Evolutionary conservation across 148 eudicot genomes (phyloP).

Genomic region (Diospyros lotus): DNA sequence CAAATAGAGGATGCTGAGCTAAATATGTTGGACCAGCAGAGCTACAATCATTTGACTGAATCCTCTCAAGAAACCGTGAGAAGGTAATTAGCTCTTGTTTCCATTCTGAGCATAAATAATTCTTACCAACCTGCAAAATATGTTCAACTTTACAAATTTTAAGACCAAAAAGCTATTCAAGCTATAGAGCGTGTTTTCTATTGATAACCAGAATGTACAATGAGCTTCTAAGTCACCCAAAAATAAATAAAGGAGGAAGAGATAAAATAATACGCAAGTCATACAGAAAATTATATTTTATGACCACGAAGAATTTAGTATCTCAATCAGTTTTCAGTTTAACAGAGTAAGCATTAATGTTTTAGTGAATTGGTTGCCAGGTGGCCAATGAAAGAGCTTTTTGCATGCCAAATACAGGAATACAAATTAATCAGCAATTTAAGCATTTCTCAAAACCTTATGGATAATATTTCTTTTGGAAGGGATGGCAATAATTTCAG

Average conservation of each 20-base stretch:
- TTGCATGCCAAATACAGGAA: neutral
- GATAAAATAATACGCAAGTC: neutral
- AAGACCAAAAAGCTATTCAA: slow-evolving; percentile 16
- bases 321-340: neutral
- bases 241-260: neutral
- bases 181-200: neutral
- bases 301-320: neutral
- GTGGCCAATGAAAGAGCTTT: neutral
- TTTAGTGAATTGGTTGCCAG: neutral
- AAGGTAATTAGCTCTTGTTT: slow-evolving; percentile 93
- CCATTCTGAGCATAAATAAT: slow-evolving; percentile 89
- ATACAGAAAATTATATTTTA: neutral
- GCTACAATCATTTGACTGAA: slow-evolving; percentile 45
- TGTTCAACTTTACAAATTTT: slow-evolving; percentile 16
- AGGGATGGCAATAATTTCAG: neutral
- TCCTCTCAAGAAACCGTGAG: slow-evolving; percentile 83
- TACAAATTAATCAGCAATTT: neutral
- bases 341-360: neutral
- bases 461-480: neutral
- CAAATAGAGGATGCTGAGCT: slow-evolving; percentile 98
- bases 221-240: slow-evolving; percentile 1
- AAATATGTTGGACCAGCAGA: slow-evolving; percentile 64
- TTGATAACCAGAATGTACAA: neutral
- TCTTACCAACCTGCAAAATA: slow-evolving; percentile 73
- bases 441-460: neutral